Base-by-base conservation (phyloP, 2,329 filamentous ascomycete genomes). In the Sporothrix globosa region DNA sequence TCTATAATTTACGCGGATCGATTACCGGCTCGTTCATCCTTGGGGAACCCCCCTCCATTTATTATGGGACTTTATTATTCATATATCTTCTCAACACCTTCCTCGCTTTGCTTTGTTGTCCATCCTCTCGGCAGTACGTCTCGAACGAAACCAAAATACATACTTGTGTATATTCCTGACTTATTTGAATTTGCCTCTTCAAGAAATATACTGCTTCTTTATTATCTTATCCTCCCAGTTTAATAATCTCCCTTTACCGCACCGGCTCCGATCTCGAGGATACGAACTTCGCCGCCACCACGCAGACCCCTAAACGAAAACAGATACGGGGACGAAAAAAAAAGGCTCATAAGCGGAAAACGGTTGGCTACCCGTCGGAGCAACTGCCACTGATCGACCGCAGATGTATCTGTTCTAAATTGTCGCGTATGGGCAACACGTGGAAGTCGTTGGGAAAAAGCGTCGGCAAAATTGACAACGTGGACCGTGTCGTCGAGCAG, bases 371-470 rank as follows among this genome's bases (percentile, higher is more conserved):
- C 30, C 13, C 21, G n/a, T 17, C 24, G 13, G 50, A 50, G 46
- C 24, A 39, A 21, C 39, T n/a, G 19, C 7, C 46, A 46, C 44
- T 66, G 53, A 70, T 70, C 65, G 65, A n/a, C 56, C 44, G 48
- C 54, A 63, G 41, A 63, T 46, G 54, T 56, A 48, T 46, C 65
- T 46, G 44, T 61, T 60, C 65, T 60, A 54, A 65, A 41, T 41
- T 14, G 61, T 41, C 21, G 48, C 39, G 53, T 48, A 27, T 44
- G 44, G 39, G 34, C 48, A 58, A 44, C 41, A 58, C 41, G 61
- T 65, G 41, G 67, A 21, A 54, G 27, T 14, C 30, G 44, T 61
- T 61, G 58, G 56, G 21, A 60, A 4, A 68, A 68, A 21, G 19
- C 48, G 30, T 52, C 48, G 56, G 21, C 56, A 60, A 34, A 10